These are phyloP conservation scores for Corinectria fuckeliana DNA, from an alignment of 2,329 filamentous ascomycete genomes.

Conservation along the genomic window DNA sequence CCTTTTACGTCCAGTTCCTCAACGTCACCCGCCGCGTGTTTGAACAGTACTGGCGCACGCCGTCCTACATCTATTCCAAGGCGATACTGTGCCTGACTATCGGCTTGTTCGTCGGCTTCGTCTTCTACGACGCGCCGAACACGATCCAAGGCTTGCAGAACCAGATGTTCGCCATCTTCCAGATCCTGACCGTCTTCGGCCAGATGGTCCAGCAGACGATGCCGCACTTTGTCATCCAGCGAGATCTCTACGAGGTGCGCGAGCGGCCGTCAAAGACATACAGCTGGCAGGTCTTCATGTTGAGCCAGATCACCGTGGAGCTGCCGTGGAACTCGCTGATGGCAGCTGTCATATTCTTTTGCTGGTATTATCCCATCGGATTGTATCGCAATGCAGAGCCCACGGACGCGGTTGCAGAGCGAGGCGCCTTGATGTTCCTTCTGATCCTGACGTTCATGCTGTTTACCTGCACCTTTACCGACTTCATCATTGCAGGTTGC, in stretches of 20 bases:
- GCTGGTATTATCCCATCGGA: conserved; percentile 75
- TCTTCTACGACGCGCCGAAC: conserved; percentile 63
- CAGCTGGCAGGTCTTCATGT: conserved; percentile 70
- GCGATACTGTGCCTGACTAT: conserved; percentile 36
- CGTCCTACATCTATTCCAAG: conserved; percentile 69
- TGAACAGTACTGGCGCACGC: conserved; percentile 48
- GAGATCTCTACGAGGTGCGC: conserved; percentile 71
- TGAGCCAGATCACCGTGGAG: conserved; percentile 72
- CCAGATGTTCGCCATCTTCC: conserved; percentile 71
- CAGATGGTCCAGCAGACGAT: conserved; percentile 70
- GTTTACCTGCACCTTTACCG: conserved; percentile 71
- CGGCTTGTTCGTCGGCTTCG: conserved; percentile 61
- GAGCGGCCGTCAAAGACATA: conserved; percentile 73
- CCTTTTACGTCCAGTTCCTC: conserved; percentile 39
- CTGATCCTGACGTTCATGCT: conserved; percentile 69
- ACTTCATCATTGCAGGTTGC: conserved; percentile 68
- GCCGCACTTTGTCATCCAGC: conserved; percentile 73
- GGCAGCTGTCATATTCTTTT: conserved; percentile 68
- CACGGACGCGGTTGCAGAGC: conserved; percentile 56
- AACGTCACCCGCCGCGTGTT: conserved; percentile 46
- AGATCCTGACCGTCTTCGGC: conserved; percentile 72
- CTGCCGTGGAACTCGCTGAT: conserved; percentile 73
- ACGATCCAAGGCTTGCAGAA: conserved; percentile 73
- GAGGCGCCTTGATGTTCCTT: conserved; percentile 69
- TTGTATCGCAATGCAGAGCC: conserved; percentile 64